A percentile compares a stretch with the other conserved stretches of the same genome.
phyloP scores from a whole-genome alignment of 148 eudicot genomes.

The Nyssa sinensis region DNA sequence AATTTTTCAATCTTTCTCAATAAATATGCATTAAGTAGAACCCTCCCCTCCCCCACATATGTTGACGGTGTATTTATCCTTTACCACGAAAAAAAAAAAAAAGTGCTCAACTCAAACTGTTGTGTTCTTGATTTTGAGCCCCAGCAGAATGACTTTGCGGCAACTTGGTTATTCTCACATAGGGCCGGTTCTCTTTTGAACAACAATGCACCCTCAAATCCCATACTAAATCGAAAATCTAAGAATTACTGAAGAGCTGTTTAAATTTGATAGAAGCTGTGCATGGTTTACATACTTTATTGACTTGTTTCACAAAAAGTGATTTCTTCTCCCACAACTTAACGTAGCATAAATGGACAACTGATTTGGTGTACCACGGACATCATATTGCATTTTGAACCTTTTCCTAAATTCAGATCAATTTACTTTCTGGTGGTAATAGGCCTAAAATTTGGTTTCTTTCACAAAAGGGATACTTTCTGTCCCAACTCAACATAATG shows the following conservation, averaged over 20 bases:
- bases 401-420: not conserved
- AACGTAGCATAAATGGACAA: not conserved
- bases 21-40: too few species aligned
- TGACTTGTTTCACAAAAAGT: not conserved
- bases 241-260: not conserved
- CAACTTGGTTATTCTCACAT: not conserved
- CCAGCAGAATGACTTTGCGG: conserved; percentile 2
- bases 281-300: not conserved
- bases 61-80: not conserved
- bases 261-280: not conserved
- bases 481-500: not conserved
- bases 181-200: not conserved
- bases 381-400: conserved; percentile 3
- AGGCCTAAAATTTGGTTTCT: not conserved
- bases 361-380: not conserved
- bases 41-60: not conserved
- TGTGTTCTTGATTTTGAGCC: conserved; percentile 4
- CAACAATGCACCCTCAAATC: not conserved
- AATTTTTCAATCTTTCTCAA: too few species aligned
- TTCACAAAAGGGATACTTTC: not conserved
- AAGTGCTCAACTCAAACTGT: not conserved
- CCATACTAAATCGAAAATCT: not conserved
- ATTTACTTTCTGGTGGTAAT: not conserved
- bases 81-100: not conserved
- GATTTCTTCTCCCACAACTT: not conserved